Conservation (phyloP, 768 basidiomycete genomes). For the Mycena leptocephala region DNA sequence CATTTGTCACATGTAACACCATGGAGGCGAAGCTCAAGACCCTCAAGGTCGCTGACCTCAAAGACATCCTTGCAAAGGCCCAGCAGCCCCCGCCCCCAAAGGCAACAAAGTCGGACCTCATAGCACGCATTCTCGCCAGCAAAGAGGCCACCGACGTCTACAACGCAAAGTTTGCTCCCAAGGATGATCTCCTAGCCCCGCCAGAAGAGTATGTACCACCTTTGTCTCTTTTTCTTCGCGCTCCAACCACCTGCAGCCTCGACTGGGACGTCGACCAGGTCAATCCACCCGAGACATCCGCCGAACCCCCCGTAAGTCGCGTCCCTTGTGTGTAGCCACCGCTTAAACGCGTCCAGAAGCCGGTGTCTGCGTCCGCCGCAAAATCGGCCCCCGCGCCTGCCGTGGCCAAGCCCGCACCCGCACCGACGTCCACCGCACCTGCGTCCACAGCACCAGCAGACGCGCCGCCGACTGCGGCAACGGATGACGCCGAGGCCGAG, state of each 20-base stretch:
- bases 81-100: slow-evolving; percentile 65
- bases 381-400: slow-evolving; percentile 8
- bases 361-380: background rate
- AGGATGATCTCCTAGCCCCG: slow-evolving; percentile 48
- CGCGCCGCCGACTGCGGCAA: slow-evolving; percentile 1
- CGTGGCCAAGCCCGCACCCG: background rate
- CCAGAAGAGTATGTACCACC: slow-evolving; percentile 52
- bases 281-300: slow-evolving; percentile 32
- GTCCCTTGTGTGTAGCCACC: background rate
- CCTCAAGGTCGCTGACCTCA: slow-evolving; percentile 69
- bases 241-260: slow-evolving; percentile 47
- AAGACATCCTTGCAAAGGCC: slow-evolving; percentile 75
- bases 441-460: slow-evolving; percentile 27
- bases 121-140: slow-evolving; percentile 72
- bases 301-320: slow-evolving; percentile 32
- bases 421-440: slow-evolving; percentile 28
- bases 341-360: slow-evolving; percentile 28
- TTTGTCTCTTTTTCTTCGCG: background rate
- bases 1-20: no score
- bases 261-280: slow-evolving; percentile 60
- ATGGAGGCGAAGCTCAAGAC: slow-evolving; percentile 60
- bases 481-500: slow-evolving; percentile 67
- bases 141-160: slow-evolving; percentile 68
- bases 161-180: slow-evolving; percentile 54
- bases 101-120: slow-evolving; percentile 79